Base-by-base conservation (phyloP, 2,329 filamentous ascomycete species). In the Hypoxylon sp. region DNA sequence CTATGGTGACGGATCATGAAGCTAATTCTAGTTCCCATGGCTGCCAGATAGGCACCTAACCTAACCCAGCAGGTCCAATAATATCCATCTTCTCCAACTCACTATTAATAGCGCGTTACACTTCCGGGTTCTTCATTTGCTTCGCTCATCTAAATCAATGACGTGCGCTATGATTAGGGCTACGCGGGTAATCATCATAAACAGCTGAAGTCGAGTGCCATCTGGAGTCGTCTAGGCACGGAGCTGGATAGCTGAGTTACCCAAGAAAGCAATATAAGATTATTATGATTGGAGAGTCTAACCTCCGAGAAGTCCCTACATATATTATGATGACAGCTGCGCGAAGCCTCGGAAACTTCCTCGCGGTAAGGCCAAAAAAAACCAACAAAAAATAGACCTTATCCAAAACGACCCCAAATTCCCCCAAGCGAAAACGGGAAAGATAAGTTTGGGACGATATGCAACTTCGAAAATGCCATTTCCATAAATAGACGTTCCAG, bases 401-500 rank as follows among this genome's bases (percentile, higher is more conserved):
- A 45, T 36, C 23, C 41, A 23, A 26, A 36, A 12, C 30, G 31
- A 16, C 40, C 19, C n/a, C 29, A 13, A 25, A 8, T 7, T 5
- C 20, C 19, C 7, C 9, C 8, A 16, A 34, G 16, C 26, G 11
- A 20, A 7, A 11, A 15, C 19, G 19, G 5, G 9, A 32, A 6
- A 42, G 19, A 31, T 9, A 5, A 9, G 23, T 19, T 13, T 15
- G 31, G 26, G 42, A 31, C 38, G 31, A 16, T 36, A 40, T 50
- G 40, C 35, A 32, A 26, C 38, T 26, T 27, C 29, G 30, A 40
- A 38, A 48, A 37, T 15, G 26, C 11, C 3, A 5, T 17, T 44
- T 48, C 48, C 52, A 56, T 56, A 32, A 52, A 52, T 56, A 49
- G 53, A 21, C 25, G 7, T 9, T 49, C 53, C 52, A 48, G 48